Percentiles rank a stretch among this genome's conserved stretches.
phyloP scores from a whole-genome alignment of 257 asterid species.

The Plectranthus barbatus region DNA sequence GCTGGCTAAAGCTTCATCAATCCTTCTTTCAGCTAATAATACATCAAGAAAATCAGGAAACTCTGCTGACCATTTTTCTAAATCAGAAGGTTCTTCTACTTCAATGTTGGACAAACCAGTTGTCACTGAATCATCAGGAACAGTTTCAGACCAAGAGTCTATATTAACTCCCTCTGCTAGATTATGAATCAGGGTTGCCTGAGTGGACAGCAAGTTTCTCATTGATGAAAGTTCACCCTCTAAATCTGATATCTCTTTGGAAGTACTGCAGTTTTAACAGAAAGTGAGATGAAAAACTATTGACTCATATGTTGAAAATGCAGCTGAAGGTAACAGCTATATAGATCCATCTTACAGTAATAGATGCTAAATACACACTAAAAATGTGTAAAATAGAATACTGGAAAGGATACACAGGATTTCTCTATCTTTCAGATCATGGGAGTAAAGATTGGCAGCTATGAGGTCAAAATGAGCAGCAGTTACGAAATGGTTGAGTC shows the following conservation, averaged over 20 bases:
- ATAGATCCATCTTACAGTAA: neutral
- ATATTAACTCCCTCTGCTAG: conserved; percentile 93
- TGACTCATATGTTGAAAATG: neutral
- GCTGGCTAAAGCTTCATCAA: conserved; percentile 79
- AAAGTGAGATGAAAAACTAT: neutral
- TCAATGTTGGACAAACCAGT: conserved; percentile 39
- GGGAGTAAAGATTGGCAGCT: neutral
- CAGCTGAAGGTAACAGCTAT: neutral
- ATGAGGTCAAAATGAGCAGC: neutral
- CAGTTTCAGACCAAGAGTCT: conserved; percentile 49
- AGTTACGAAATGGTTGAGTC: neutral
- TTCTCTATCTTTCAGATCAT: neutral
- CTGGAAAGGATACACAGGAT: neutral
- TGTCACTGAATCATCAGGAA: conserved; percentile 34
- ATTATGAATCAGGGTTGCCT: conserved; percentile 81
- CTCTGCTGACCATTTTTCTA: conserved; percentile 74
- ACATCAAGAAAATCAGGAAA: conserved; percentile 94
- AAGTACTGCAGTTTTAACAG: conserved; percentile 50
- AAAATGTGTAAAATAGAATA: no score
- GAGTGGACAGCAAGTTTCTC: conserved; percentile 94
- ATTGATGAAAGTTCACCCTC: conserved; percentile 98
- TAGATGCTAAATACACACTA: no score
- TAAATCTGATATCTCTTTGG: conserved; percentile 97
- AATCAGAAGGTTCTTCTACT: conserved; percentile 59
- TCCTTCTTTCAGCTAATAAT: conserved; percentile 91